Evolutionary conservation across 176 grass and related monocot genomes (phyloP), one percentile per base, ranked within the genome.

Genomic region (Juncus effusus): DNA sequence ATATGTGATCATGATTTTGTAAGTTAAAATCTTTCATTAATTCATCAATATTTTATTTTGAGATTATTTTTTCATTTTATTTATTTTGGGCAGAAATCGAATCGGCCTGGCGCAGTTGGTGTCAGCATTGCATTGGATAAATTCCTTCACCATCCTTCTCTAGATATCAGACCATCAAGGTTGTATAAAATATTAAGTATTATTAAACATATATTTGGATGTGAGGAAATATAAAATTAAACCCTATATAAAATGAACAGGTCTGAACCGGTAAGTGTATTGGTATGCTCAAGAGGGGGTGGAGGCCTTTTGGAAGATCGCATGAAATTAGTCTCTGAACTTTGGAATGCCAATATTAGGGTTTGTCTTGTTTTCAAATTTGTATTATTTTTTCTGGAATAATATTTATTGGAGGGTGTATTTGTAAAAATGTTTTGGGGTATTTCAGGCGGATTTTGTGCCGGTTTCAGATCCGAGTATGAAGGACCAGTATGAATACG

Each of bases 401-500:
- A 47, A 47, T 47, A 47, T 47, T 47, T 47, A 47, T 47, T 47
- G 4, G 44, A 47, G 44, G 44, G 4, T 47, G 9, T 47, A 47
- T 47, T 9, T 47, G 42, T 42, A 59, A 71, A 42, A 36, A 57
- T 12, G 41, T 28, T 68, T 79, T 81, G 35, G 62, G 59, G 80
- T 35, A 66, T 81, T 71, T 63, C 69, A 97, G 88, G 93, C 93
- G 51, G 79, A 97, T 62, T 89, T 97, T 86, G 74, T 97, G 63
- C 88, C 85, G 75, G 74, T 77, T 73, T 71, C 81, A 82, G 93
- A 97, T 57, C 93, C 93, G 79, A 97, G 93, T 69, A 76, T 89
- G 59, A 90, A 97, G 81, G 93, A 97, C 72, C 93, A 97, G 54
- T 97, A 91, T 62, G 93, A 97, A 64, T 97, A 97, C 81, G 93